Evolutionary conservation across 2,329 filamentous ascomycete species (phyloP), one percentile per base, ranked within the genome.

Genomic region (Colletotrichum melonis): DNA sequence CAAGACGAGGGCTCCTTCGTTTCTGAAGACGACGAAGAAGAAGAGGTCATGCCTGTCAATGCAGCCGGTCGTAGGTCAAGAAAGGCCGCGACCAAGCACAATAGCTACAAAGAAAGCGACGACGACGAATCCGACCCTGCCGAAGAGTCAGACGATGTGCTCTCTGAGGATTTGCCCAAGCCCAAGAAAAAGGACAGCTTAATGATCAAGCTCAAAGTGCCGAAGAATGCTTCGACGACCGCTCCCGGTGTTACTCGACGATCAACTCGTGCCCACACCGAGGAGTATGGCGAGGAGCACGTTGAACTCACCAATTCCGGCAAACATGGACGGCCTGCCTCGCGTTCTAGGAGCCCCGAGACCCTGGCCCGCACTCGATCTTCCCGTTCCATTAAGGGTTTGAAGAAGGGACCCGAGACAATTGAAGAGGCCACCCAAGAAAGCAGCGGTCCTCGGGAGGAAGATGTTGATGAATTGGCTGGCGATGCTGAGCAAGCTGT

Each of bases 291-390:
- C 35, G 88, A 90, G 56, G 84, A 87, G 5, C 85, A 91, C 7
- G 79, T 91, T 5, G 89, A 92, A 77, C 82, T 92, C 16, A 88
- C 90, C 6, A 88, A 85, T 76, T 92, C 90, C 8, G 91, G 90
- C n/a, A 87, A 85, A 69, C 90, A 92, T 75, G 87, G 86, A 24
- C 84, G 85, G 54, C 79, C 84, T 2, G 82, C 86, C 35, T 84
- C 88, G 52, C 83, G 83, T 22, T 89, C 88, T 32, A 84, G 84
- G 67, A 91, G 89, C 73, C 90, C 90, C 0, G 90, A 92, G 75
- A 78, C 86, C 3, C 78, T 84, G 22, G 78, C 81, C 16, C 84
- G 86, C 32, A 82, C 81, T 2, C 83, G 88, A 72, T 81, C 86
- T 5, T 87, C 87, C 0, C 86, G 89, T 55, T 87, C 84, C 19